These are phyloP conservation scores for Rugonectria rugulosa DNA, from an alignment of 2,329 filamentous ascomycete genomes.

Conservation along the genomic window DNA sequence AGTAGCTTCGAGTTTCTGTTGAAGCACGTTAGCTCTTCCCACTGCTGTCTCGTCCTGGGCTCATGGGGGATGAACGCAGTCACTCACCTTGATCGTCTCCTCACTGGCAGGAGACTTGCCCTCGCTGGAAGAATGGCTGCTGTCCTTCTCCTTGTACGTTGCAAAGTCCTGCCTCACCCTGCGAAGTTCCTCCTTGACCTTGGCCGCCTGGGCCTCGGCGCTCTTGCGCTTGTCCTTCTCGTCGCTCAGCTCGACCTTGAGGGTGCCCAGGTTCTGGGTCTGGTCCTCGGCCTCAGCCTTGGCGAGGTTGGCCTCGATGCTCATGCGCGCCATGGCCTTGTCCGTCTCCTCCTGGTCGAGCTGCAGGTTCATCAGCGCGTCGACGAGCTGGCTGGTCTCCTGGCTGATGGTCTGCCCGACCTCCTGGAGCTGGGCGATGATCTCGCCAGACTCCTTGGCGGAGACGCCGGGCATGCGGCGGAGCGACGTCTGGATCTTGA, in stretches of 20 bases:
- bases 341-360: conserved; percentile 50
- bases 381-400: conserved; percentile 49
- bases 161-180: conserved; percentile 40
- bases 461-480: conserved; percentile 50
- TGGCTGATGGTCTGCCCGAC: conserved; percentile 48
- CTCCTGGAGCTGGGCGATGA: conserved; percentile 46
- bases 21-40: neutral
- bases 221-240: conserved; percentile 43
- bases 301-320: conserved; percentile 47
- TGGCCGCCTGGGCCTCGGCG: conserved; percentile 39
- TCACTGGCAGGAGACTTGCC: conserved; percentile 32
- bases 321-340: conserved; percentile 48
- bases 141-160: conserved; percentile 38
- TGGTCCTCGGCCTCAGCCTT: conserved; percentile 46
- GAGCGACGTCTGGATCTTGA: conserved; percentile 48
- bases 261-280: conserved; percentile 41
- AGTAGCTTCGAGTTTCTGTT: conserved; percentile 43
- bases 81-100: conserved; percentile 43
- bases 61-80: neutral
- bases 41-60: neutral
- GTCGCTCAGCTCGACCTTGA: conserved; percentile 41
- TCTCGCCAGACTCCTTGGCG: conserved; percentile 44
- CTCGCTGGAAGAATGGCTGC: conserved; percentile 24
- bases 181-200: conserved; percentile 39
- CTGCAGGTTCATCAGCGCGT: conserved; percentile 46